Evolutionary conservation across 2,329 filamentous ascomycete species (phyloP).

Genomic region (Diaporthe sp.): DNA sequence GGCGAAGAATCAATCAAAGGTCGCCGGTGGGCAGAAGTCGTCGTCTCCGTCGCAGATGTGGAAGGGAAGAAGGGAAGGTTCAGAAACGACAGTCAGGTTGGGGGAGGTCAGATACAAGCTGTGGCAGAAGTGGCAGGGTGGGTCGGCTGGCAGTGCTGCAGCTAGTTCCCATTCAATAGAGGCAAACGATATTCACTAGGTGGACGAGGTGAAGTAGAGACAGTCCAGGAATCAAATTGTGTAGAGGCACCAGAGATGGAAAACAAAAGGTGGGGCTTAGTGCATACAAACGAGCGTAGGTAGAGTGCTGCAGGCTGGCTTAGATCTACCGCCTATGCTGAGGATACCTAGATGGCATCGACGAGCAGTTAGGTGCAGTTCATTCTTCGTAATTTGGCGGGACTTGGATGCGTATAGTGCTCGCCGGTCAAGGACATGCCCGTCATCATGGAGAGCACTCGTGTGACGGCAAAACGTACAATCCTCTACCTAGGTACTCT

Average conservation of each 20-base stretch:
- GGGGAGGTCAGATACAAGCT: not conserved
- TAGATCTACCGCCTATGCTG: too few relatives aligned
- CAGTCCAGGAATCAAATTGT: not conserved
- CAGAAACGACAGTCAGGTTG: not conserved
- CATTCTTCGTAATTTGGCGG: not conserved
- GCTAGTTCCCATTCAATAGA: not conserved
- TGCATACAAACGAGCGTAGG: not conserved
- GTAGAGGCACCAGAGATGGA: not conserved
- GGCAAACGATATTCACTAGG: not conserved
- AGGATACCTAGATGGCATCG: too few relatives aligned
- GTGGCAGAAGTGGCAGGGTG: not conserved
- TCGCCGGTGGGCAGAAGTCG: conserved; percentile 6
- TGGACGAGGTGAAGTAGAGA: not conserved
- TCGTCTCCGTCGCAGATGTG: conserved; percentile 14
- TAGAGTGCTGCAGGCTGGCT: not conserved
- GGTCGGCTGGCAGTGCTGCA: not conserved
- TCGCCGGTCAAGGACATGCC: not conserved
- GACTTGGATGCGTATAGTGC: not conserved
- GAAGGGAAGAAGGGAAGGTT: conserved; percentile 11
- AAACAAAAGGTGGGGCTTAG: not conserved
- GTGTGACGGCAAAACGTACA: not conserved
- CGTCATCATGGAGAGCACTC: not conserved
- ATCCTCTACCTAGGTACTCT: not conserved
- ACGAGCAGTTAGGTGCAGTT: not conserved
- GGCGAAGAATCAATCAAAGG: not conserved